Evolutionary conservation across 495 filamentous ascomycete genomes (phyloP).

Genomic region (Penicillium lividum): DNA sequence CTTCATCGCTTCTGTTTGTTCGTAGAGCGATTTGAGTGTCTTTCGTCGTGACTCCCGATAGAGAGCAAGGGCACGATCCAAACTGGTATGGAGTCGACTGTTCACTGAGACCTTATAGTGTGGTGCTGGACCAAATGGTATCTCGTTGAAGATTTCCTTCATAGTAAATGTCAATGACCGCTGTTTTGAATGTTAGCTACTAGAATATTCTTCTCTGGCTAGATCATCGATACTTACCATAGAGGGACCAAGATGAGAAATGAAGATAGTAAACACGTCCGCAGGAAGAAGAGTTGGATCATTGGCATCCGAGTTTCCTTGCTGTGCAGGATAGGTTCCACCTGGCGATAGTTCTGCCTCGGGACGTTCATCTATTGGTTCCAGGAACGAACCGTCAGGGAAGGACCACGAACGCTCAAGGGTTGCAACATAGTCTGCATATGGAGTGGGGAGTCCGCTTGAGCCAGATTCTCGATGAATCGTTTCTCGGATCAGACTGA

Average conservation of each 20-base stretch:
- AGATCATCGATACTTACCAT: slow-evolving; percentile 57
- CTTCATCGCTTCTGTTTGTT: slow-evolving; percentile 66
- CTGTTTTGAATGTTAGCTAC: slow-evolving; percentile 34
- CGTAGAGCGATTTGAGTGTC: slow-evolving; percentile 77
- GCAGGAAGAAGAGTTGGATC: slow-evolving; percentile 50
- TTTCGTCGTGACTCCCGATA: slow-evolving; percentile 73
- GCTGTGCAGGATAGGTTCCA: slow-evolving; percentile 18
- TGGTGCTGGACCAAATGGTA: slow-evolving; percentile 71
- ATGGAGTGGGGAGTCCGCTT: slow-evolving; percentile 12
- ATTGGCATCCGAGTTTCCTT: slow-evolving; percentile 15
- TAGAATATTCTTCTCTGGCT: not conserved
- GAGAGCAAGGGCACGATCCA: slow-evolving; percentile 74
- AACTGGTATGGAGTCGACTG: slow-evolving; percentile 72
- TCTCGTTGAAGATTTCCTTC: slow-evolving; percentile 81
- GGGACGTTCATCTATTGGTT: slow-evolving; percentile 66
- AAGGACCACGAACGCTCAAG: slow-evolving; percentile 39
- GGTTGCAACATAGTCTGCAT: slow-evolving; percentile 18
- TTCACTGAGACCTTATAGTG: slow-evolving; percentile 71
- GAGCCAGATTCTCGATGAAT: slow-evolving; percentile 24
- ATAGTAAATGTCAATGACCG: slow-evolving; percentile 90
- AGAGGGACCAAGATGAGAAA: slow-evolving; percentile 81
- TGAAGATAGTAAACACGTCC: slow-evolving; percentile 87
- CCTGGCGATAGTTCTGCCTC: slow-evolving; percentile 56
- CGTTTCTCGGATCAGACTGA: slow-evolving; percentile 72
- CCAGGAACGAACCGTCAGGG: slow-evolving; percentile 48